A percentile compares a stretch with the other conserved stretches of the same genome.
phyloP scores from a whole-genome alignment of 2,329 filamentous ascomycete genomes.

The Diplodia corticola region DNA sequence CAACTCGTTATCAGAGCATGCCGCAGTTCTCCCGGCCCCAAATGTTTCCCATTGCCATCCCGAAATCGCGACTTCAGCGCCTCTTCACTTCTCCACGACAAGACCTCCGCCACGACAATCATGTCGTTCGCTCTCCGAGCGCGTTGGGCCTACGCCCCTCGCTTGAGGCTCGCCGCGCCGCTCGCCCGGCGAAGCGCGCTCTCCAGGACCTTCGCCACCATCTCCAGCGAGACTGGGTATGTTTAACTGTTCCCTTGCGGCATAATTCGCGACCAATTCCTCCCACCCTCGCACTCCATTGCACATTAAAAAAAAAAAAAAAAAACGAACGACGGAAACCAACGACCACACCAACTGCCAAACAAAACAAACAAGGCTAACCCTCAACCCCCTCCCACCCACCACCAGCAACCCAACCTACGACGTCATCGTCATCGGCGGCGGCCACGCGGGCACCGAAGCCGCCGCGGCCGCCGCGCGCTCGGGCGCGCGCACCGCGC shows the following conservation, averaged over 20 bases:
- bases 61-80: not conserved
- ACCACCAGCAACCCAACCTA: slow-evolving; percentile 48
- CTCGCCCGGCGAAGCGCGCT: slow-evolving; percentile 22
- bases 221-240: slow-evolving; percentile 41
- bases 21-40: not conserved
- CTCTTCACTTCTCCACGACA: not conserved
- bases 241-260: not conserved
- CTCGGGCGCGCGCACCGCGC: slow-evolving; percentile 81
- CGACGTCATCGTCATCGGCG: slow-evolving; percentile 94
- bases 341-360: too few species aligned
- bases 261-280: not conserved
- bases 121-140: slow-evolving; percentile 28
- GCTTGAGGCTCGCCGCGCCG: slow-evolving; percentile 43
- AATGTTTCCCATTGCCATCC: slow-evolving; percentile 1
- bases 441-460: slow-evolving; percentile 93
- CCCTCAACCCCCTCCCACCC: not conserved
- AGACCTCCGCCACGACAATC: not conserved
- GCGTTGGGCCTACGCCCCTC: slow-evolving; percentile 50
- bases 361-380: not conserved
- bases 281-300: not conserved
- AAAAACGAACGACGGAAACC: too few species aligned
- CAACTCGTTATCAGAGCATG: not conserved
- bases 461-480: slow-evolving; percentile 88
- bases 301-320: too few species aligned
- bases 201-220: slow-evolving; percentile 47